Evolutionary conservation across 2,329 filamentous ascomycete species (phyloP).

Genomic region (Botrytis squamosa): DNA sequence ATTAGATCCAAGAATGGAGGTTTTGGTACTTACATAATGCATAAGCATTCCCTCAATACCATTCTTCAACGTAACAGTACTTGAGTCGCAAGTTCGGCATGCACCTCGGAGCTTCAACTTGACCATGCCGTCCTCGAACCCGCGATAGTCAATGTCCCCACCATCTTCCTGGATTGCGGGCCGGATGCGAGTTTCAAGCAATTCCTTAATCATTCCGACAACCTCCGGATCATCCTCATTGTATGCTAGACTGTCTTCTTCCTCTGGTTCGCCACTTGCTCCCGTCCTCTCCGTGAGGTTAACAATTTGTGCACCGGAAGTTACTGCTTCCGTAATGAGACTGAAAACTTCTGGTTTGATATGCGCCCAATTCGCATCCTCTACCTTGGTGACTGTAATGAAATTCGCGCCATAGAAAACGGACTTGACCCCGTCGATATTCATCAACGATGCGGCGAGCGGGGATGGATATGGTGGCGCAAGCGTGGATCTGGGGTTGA

Average conservation of each 20-base stretch:
- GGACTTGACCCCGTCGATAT: slow-evolving; percentile 89
- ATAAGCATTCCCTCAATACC: slow-evolving; percentile 98
- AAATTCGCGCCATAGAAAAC: slow-evolving; percentile 95
- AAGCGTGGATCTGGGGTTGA: slow-evolving; percentile 83
- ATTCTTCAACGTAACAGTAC: slow-evolving; percentile 94
- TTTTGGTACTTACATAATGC: slow-evolving; percentile 70
- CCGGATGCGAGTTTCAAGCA: slow-evolving; percentile 90
- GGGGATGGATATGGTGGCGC: slow-evolving; percentile 87
- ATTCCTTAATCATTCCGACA: slow-evolving; percentile 97
- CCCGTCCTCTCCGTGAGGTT: slow-evolving; percentile 62
- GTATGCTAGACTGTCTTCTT: slow-evolving; percentile 73
- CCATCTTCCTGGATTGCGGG: slow-evolving; percentile 97
- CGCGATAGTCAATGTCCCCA: slow-evolving; percentile 92
- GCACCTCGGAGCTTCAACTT: slow-evolving; percentile 84
- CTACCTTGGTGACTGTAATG: slow-evolving; percentile 92
- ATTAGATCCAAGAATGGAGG: not conserved
- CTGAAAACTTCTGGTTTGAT: slow-evolving; percentile 95
- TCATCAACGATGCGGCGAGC: slow-evolving; percentile 85
- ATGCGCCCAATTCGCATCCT: slow-evolving; percentile 88
- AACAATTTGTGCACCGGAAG: slow-evolving; percentile 78
- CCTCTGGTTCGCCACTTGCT: slow-evolving; percentile 48
- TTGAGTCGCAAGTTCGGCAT: slow-evolving; percentile 93
- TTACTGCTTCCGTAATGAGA: slow-evolving; percentile 89
- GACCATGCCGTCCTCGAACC: slow-evolving; percentile 85
- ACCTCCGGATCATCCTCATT: slow-evolving; percentile 92